Conservation (phyloP, 2,329 filamentous ascomycete genomes). For the Alternaria hordeiaustralica region DNA sequence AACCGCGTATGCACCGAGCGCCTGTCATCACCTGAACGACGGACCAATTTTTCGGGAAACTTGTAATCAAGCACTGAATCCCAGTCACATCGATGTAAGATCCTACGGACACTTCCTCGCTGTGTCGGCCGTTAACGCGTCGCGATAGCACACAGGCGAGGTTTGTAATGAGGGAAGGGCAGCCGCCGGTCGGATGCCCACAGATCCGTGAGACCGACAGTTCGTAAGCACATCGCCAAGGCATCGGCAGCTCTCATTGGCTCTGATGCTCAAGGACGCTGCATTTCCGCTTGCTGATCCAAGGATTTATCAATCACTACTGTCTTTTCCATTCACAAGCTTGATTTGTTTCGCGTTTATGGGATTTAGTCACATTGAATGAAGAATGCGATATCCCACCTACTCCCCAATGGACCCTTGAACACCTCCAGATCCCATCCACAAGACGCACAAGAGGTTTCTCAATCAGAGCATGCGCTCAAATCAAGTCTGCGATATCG, state of each 20-base stretch:
- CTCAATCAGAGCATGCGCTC: not conserved
- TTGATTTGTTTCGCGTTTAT: not conserved
- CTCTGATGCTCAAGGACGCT: not conserved
- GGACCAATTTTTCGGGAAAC: not conserved
- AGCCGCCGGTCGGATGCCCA: not conserved
- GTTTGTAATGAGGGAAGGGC: slow-evolving; percentile 8
- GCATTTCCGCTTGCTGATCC: not conserved
- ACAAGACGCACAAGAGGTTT: not conserved
- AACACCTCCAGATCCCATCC: not conserved
- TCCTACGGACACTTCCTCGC: not conserved
- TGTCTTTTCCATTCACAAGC: not conserved
- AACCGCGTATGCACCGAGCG: not conserved
- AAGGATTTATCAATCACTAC: not conserved
- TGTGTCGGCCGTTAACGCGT: not conserved
- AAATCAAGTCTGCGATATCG: not conserved
- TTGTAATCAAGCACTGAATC: not conserved
- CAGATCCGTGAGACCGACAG: not conserved
- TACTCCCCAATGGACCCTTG: not conserved
- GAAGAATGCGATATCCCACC: not conserved
- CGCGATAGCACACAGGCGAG: not conserved
- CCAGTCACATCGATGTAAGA: not conserved
- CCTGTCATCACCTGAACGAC: not conserved
- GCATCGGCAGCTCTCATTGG: not conserved
- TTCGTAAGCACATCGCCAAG: slow-evolving; percentile 5
- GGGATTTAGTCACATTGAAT: not conserved